A percentile compares a stretch with the other conserved stretches of the same genome.
Evolutionary conservation across 441 rosid species (phyloP).

Genomic region (Populus hybrid): DNA sequence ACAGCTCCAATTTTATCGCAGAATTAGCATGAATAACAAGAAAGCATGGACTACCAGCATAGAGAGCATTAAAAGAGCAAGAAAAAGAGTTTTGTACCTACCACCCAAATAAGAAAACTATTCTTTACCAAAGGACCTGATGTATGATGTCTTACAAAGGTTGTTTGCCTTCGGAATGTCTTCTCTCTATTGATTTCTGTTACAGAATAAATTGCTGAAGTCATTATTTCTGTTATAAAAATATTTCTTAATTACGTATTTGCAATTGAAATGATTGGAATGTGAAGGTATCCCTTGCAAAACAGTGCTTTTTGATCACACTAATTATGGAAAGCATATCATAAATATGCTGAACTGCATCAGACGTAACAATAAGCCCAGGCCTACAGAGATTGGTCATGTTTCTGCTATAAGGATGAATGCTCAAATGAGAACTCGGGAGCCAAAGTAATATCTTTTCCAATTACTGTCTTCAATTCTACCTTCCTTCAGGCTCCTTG

Average conservation of each 20-base stretch:
- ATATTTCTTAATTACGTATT: background rate
- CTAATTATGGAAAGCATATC: background rate
- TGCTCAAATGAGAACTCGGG: background rate
- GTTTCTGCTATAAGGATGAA: background rate
- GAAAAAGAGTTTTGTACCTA: slow-evolving; percentile 29
- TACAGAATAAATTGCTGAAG: slow-evolving; percentile 10
- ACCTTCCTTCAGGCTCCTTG: background rate
- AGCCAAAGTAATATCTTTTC: background rate
- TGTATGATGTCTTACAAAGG: slow-evolving; percentile 61
- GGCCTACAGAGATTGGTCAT: background rate
- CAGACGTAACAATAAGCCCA: background rate
- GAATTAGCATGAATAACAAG: background rate
- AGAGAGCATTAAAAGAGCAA: slow-evolving; percentile 10
- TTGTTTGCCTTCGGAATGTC: slow-evolving; percentile 65
- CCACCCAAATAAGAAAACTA: slow-evolving; percentile 76
- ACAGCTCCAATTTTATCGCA: background rate
- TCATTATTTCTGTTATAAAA: background rate
- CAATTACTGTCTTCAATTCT: background rate
- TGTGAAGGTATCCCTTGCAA: background rate
- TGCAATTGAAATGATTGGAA: background rate
- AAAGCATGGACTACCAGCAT: background rate
- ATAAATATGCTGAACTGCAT: background rate
- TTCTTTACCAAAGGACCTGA: slow-evolving; percentile 55
- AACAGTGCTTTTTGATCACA: background rate
- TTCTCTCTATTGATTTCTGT: slow-evolving; percentile 54